Conservation (phyloP, 1,284 basidiomycete species). For the Chondrostereum purpureum region DNA sequence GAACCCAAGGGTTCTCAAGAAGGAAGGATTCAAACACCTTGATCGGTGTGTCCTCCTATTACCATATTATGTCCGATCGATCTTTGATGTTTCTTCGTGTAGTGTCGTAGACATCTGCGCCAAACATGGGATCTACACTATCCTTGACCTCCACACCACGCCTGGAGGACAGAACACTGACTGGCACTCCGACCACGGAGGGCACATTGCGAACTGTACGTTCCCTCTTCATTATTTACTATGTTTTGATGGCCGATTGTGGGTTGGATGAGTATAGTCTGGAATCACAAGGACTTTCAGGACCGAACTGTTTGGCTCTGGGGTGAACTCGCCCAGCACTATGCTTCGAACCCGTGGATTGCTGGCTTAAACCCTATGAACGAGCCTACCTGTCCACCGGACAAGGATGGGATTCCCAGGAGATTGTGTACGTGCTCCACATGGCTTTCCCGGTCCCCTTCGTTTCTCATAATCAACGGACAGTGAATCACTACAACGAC, state of each 20-base stretch:
- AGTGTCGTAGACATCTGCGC: conserved; percentile 46
- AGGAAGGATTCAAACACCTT: conserved; percentile 47
- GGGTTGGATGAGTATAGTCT: too few relatives aligned
- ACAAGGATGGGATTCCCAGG: conserved; percentile 18
- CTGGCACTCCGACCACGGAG: conserved; percentile 49
- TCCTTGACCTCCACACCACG: conserved; percentile 49
- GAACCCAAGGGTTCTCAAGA: conserved; percentile 49
- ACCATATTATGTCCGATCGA: too few relatives aligned
- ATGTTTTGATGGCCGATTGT: too few relatives aligned
- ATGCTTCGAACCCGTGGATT: conserved; percentile 57
- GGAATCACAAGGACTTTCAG: conserved; percentile 67
- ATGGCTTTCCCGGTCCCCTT: background rate
- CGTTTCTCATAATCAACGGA: background rate
- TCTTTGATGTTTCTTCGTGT: too few relatives aligned
- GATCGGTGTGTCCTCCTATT: too few relatives aligned
- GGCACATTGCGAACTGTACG: conserved; percentile 44
- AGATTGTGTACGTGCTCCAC: conserved; percentile 2
- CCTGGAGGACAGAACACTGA: conserved; percentile 52
- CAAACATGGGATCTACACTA: conserved; percentile 48
- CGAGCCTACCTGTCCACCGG: conserved; percentile 54
- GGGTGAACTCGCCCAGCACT: conserved; percentile 55
- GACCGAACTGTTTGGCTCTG: conserved; percentile 58
- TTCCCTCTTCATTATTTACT: background rate
- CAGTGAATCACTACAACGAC: conserved; percentile 37
- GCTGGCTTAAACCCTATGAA: conserved; percentile 66